Evolutionary conservation across 306 rosid species (phyloP).

Genomic region (Casuarina equisetifolia): DNA sequence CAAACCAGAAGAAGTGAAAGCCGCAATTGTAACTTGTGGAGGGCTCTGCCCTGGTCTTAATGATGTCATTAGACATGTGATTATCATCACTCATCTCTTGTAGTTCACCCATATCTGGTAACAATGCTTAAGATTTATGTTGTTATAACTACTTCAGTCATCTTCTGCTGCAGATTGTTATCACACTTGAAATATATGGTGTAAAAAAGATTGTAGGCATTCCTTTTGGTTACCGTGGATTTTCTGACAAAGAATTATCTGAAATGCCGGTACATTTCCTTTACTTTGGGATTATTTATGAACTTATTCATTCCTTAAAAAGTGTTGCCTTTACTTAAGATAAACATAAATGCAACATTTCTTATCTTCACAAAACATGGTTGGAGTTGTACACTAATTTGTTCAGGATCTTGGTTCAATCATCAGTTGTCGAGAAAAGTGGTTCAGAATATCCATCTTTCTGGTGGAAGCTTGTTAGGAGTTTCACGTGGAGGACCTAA

Average conservation of each 20-base stretch:
- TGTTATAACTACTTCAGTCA: constrained; percentile 12
- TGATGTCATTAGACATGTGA: constrained; percentile 97
- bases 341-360: constrained; percentile 14
- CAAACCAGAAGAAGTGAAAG: constrained; percentile 89
- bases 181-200: constrained; percentile 97
- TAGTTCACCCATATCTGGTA: not conserved
- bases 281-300: constrained; percentile 15
- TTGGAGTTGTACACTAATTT: constrained; percentile 21
- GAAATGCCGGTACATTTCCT: constrained; percentile 70
- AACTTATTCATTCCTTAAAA: constrained; percentile 12
- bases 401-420: constrained; percentile 27
- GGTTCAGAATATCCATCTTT: constrained; percentile 96
- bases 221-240: constrained; percentile 98
- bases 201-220: constrained; percentile 90
- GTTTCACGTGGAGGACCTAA: constrained; percentile 95
- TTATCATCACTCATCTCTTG: constrained; percentile 8
- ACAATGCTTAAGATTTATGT: not conserved
- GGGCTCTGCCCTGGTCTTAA: constrained; percentile 99
- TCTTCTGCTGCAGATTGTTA: constrained; percentile 74
- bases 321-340: not conserved
- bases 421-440: constrained; percentile 83
- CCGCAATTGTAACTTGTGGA: constrained; percentile 97
- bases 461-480: constrained; percentile 98
- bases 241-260: constrained; percentile 70
- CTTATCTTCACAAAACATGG: not conserved